Evolutionary conservation across 1,284 basidiomycete species (phyloP), one percentile per base, ranked within the genome.

Genomic region (Ustilago loliicola): DNA sequence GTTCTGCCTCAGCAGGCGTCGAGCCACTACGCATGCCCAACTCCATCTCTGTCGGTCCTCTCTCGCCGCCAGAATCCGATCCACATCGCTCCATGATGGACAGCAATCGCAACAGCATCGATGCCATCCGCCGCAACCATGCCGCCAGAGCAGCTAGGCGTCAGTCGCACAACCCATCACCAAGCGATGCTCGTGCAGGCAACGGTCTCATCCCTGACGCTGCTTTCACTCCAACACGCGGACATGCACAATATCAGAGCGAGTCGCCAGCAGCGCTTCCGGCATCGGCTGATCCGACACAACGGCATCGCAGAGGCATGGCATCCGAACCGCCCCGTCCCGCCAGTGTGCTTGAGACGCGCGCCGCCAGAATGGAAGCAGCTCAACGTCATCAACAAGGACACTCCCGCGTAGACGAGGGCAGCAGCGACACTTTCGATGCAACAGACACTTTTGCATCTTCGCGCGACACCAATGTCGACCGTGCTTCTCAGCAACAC

Each of bases 41-140:
- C 29, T 52, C 61, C 48, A 61, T 66, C 42, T 62, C 64, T 15
- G 38, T 68, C 15, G 68, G 72, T 7, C 77, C 80, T 10, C 27
- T 80, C 29, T 79, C 80, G 7, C 77, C 79, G 3, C 73, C 68
- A 17, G 80, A 81, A 21, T 30, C 80, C 3, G 80, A 82, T 23
- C 77, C 80, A 17, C 67, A 66, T 19, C 77, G 77, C 17, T 67
- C 80, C 38, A 64, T 82, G 75, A 76, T 75, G 40, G 80, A 82
- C 53, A 80, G 74, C 74, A 81, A 82, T 45, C 79, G 80, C 55
- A 72, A 66, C 52, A 77, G 74, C 60, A 82, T 82, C 64, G 80
- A 82, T 51, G 80, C 81, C 58, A 82, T 82, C 50, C 72, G 80
- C 25, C 66, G 80, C 61, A 80, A 80, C 32, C 80, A 82, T 40